Evolutionary conservation across 2,329 filamentous ascomycete genomes (phyloP).

Genomic region (Claviceps sp.): DNA sequence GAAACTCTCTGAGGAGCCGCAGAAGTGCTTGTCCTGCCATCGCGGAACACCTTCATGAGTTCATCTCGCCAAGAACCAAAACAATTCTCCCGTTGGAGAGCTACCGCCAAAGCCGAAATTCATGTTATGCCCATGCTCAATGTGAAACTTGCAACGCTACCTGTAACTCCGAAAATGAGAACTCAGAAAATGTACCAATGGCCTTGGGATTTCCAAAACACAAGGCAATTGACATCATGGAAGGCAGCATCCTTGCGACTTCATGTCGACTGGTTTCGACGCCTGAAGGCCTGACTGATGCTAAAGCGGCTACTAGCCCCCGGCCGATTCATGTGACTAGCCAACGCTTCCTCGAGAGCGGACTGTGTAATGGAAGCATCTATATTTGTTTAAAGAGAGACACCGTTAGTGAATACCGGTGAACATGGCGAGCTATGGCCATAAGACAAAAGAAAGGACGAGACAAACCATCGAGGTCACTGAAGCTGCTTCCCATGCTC

Average conservation of each 20-base stretch:
- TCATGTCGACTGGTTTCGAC: conserved; percentile 37
- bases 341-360: conserved; percentile 63
- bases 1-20: too few species aligned
- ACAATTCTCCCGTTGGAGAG: neutral
- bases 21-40: too few species aligned
- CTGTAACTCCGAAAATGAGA: neutral
- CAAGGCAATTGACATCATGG: neutral
- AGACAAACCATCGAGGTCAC: conserved; percentile 59
- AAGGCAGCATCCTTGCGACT: neutral
- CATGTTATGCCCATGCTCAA: neutral
- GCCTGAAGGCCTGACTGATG: conserved; percentile 53
- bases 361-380: conserved; percentile 72
- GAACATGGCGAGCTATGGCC: neutral
- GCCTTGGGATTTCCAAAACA: neutral
- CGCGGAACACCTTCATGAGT: neutral
- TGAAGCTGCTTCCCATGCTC: conserved; percentile 77
- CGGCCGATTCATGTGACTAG: conserved; percentile 35
- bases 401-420: neutral
- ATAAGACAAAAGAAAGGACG: neutral
- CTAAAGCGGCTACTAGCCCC: conserved; percentile 39
- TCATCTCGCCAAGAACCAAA: neutral
- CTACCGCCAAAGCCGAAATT: neutral
- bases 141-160: neutral
- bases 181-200: neutral
- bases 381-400: conserved; percentile 15